A percentile compares a stretch with the other conserved stretches of the same genome.
phyloP scores from a whole-genome alignment of 129 eudicot genomes.

The Escallonia herrerae region DNA sequence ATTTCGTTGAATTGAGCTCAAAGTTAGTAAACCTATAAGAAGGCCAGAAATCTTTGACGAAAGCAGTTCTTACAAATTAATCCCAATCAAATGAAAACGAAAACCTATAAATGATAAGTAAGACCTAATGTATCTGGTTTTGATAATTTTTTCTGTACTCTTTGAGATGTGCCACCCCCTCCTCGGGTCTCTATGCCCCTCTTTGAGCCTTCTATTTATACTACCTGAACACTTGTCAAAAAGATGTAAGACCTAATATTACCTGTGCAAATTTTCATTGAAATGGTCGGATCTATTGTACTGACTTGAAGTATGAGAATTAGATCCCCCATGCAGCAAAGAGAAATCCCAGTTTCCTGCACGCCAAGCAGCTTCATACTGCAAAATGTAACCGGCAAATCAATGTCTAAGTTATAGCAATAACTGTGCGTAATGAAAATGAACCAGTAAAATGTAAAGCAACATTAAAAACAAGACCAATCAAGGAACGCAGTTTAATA shows the following conservation, averaged over 20 bases:
- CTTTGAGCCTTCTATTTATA: too few relatives aligned
- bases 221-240: too few relatives aligned
- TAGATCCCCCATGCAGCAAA: constrained; percentile 37
- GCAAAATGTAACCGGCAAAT: constrained; percentile 11
- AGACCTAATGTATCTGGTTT: too few relatives aligned
- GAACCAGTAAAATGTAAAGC: neutral
- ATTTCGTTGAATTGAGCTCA: too few relatives aligned
- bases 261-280: constrained; percentile 89
- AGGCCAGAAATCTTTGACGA: too few relatives aligned
- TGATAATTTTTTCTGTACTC: too few relatives aligned
- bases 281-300: constrained; percentile 41
- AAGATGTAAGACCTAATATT: constrained; percentile 7
- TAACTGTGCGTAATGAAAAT: neutral
- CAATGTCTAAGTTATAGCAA: neutral
- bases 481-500: neutral
- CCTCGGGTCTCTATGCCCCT: too few relatives aligned
- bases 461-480: neutral
- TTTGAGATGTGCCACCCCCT: too few relatives aligned
- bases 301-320: constrained; percentile 29
- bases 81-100: too few relatives aligned
- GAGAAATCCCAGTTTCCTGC: constrained; percentile 97
- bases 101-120: too few relatives aligned
- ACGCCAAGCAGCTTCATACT: constrained; percentile 99
- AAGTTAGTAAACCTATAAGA: too few relatives aligned
- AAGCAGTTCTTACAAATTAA: too few relatives aligned